Conservation (phyloP, 768 basidiomycete species). For the Tephrocybe sp. region DNA sequence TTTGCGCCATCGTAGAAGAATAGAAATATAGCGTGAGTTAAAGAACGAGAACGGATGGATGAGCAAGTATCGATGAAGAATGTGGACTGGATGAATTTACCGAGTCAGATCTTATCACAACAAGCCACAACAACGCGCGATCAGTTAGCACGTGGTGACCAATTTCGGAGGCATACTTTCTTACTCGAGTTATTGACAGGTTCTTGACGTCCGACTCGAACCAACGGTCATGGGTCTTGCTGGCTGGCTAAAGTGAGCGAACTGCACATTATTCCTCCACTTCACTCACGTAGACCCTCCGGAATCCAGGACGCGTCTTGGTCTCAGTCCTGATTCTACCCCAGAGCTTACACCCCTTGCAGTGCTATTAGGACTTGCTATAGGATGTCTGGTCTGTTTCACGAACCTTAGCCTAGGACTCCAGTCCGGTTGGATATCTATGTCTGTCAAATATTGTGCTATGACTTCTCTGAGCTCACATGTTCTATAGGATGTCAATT, state of each 20-base stretch:
- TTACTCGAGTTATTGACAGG: too few relatives aligned
- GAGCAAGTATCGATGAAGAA: constrained; percentile 6
- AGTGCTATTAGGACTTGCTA: constrained; percentile 74
- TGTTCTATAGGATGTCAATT: constrained; percentile 80
- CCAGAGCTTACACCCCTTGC: constrained; percentile 54
- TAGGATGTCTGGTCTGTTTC: constrained; percentile 87
- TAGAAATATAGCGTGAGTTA: too few relatives aligned
- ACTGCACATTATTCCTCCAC: too few relatives aligned
- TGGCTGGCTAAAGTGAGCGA: constrained; percentile 17
- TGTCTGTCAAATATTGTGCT: constrained; percentile 45
- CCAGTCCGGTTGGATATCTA: constrained; percentile 89
- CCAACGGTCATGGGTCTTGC: constrained; percentile 8
- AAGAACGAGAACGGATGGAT: constrained; percentile 13
- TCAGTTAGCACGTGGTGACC: background rate
- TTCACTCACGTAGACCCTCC: background rate
- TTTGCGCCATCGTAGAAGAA: constrained; percentile 49
- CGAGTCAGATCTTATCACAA: constrained; percentile 20
- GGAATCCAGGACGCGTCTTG: constrained; percentile 6
- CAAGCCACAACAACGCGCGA: constrained; percentile 23
- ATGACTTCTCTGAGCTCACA: background rate
- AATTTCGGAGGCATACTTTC: background rate
- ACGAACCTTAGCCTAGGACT: constrained; percentile 90
- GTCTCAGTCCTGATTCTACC: constrained; percentile 23
- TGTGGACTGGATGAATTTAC: constrained; percentile 6
- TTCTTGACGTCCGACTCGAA: background rate